phyloP scores from a whole-genome alignment of 441 rosid genomes.

The Kokia cookei region DNA sequence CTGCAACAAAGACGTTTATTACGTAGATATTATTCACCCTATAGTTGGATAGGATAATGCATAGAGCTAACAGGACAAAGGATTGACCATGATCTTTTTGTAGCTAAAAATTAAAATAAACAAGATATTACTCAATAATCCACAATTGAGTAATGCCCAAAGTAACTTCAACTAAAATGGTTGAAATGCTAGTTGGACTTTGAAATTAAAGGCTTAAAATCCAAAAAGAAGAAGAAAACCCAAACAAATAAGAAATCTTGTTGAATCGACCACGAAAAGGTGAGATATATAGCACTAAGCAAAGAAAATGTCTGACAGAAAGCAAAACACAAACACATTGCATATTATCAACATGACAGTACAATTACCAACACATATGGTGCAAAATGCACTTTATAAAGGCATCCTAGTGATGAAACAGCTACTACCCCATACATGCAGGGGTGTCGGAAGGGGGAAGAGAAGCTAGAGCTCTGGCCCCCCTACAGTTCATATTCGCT shows the following conservation, averaged over 20 bases:
- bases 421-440: not conserved
- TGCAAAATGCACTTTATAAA: not conserved
- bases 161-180: not conserved
- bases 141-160: not conserved
- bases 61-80: not conserved
- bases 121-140: not conserved
- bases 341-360: not conserved
- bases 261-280: not conserved
- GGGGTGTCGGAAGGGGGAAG: no score
- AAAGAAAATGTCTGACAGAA: not conserved
- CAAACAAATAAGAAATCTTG: not conserved
- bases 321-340: not conserved
- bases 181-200: not conserved
- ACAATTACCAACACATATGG: not conserved
- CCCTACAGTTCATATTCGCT: no score
- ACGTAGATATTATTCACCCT: slow-evolving; percentile 1
- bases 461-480: no score
- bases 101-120: not conserved
- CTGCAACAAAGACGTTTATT: not conserved
- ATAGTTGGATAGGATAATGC: not conserved
- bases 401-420: not conserved
- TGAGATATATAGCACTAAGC: not conserved
- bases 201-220: not conserved
- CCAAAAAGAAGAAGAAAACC: not conserved
- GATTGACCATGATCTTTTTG: not conserved